These are phyloP conservation scores for Rhodotorula kratochvilovae DNA, from an alignment of 768 basidiomycete species.

Conservation along the genomic window DNA sequence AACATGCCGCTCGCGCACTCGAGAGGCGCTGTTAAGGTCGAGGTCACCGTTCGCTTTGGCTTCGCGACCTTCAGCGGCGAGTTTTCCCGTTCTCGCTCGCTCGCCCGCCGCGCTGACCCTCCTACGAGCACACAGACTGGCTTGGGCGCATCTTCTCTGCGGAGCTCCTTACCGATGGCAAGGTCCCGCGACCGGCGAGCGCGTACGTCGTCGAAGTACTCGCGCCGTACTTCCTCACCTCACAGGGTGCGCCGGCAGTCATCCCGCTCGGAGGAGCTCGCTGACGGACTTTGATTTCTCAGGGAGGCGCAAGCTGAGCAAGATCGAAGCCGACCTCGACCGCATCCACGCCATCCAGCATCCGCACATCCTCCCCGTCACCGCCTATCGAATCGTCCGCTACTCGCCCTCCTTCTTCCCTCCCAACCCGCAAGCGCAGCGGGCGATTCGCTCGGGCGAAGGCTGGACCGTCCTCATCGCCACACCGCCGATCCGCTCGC, in stretches of 20 bases:
- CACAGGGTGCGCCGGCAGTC: constrained; percentile 14
- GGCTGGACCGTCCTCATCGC: constrained; percentile 35
- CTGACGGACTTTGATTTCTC: background rate
- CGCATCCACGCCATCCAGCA: constrained; percentile 21
- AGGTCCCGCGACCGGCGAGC: constrained; percentile 16
- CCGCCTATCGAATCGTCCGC: constrained; percentile 33
- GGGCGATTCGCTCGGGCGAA: constrained; percentile 11
- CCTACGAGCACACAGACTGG: constrained; percentile 7
- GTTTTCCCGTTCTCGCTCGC: background rate
- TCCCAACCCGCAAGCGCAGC: background rate
- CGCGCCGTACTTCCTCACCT: constrained; percentile 33
- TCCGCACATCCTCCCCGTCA: constrained; percentile 23
- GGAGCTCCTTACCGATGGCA: background rate
- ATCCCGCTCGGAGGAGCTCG: too few relatives aligned
- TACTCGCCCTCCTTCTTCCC: constrained; percentile 33
- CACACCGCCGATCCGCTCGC: constrained; percentile 3
- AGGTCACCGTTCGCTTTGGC: constrained; percentile 25
- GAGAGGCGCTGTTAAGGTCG: background rate
- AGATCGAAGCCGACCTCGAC: constrained; percentile 34
- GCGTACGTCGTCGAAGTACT: constrained; percentile 30
- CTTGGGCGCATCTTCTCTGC: constrained; percentile 15
- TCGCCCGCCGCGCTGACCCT: background rate
- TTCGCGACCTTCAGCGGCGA: constrained; percentile 7
- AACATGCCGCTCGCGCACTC: background rate
- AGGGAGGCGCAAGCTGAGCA: constrained; percentile 36